Conservation (phyloP, 331 rosid genomes). For the Spiraea crenata region DNA sequence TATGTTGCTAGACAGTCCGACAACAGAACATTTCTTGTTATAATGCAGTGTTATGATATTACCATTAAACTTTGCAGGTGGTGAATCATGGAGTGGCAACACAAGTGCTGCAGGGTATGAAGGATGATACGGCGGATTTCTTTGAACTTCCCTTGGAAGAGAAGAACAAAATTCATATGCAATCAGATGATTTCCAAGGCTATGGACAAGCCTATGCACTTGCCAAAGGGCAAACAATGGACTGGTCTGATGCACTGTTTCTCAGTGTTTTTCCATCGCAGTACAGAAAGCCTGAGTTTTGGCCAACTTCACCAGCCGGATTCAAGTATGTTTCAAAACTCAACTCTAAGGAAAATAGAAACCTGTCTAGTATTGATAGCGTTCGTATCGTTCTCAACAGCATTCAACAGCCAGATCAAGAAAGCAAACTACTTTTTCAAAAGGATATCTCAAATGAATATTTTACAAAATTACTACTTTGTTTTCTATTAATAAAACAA, state of each 20-base stretch:
- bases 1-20: neutral
- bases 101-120: slow-evolving; percentile 29
- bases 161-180: slow-evolving; percentile 35
- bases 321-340: slow-evolving; percentile 29
- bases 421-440: no score
- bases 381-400: no score
- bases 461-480: no score
- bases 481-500: no score
- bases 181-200: slow-evolving; percentile 30
- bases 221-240: slow-evolving; percentile 37
- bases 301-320: slow-evolving; percentile 35
- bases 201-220: slow-evolving; percentile 30
- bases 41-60: neutral
- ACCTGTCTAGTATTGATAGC: no score
- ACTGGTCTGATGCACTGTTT: slow-evolving; percentile 39
- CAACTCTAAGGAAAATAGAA: neutral
- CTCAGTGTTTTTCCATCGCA: slow-evolving; percentile 23
- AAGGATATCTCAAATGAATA: no score
- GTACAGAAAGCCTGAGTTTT: slow-evolving; percentile 19
- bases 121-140: slow-evolving; percentile 24
- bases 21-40: neutral
- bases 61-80: slow-evolving; percentile 17
- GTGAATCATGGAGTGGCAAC: slow-evolving; percentile 39
- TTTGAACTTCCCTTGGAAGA: slow-evolving; percentile 41
- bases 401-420: no score